phyloP scores from a whole-genome alignment of 441 rosid species.

The Lagerstroemia fauriei region DNA sequence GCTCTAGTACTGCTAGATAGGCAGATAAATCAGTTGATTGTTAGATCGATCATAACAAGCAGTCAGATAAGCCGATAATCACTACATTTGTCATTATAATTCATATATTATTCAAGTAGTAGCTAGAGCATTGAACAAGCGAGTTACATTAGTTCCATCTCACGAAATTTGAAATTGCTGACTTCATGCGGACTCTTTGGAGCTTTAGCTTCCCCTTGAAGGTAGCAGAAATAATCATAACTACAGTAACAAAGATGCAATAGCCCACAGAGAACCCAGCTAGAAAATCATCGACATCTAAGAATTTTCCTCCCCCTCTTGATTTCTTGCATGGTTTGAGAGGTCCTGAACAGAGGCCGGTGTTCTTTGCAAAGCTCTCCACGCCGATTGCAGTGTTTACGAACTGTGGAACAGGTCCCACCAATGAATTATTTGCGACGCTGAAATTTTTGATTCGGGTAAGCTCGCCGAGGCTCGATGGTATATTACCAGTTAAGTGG shows the following conservation, averaged over 20 bases:
- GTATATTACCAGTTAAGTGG: background rate
- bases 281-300: background rate
- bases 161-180: background rate
- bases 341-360: constrained; percentile 1
- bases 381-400: background rate
- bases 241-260: background rate
- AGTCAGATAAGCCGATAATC: too few relatives aligned
- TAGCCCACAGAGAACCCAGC: background rate
- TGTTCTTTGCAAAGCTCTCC: background rate
- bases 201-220: background rate
- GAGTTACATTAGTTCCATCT: background rate
- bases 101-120: too few relatives aligned
- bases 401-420: background rate
- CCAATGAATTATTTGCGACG: background rate
- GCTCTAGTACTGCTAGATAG: too few relatives aligned
- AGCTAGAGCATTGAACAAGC: too few relatives aligned
- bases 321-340: background rate
- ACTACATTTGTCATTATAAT: too few relatives aligned
- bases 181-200: background rate
- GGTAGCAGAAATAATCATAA: background rate
- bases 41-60: too few relatives aligned
- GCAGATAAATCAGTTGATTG: too few relatives aligned
- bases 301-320: background rate
- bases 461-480: background rate
- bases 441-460: background rate